A percentile compares a stretch with the other conserved stretches of the same genome.
Conservation (phyloP, 23 red algal genomes). For the Gracilaria vermiculophylla region DNA sequence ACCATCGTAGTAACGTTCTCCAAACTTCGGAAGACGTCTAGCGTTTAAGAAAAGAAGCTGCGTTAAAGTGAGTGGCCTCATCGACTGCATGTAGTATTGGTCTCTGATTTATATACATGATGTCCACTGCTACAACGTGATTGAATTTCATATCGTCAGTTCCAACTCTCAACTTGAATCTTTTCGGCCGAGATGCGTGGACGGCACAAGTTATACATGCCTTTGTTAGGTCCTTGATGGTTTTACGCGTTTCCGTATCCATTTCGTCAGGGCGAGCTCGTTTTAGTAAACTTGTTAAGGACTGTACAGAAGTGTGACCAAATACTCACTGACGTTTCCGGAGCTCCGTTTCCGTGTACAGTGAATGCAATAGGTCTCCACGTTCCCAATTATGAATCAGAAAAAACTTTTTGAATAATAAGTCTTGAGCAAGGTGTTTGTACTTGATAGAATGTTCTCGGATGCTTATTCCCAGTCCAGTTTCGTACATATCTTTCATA, state of each 20-base stretch:
- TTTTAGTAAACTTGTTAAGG: not conserved
- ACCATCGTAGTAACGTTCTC: slow-evolving; percentile 2
- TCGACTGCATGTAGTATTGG: slow-evolving; percentile 32
- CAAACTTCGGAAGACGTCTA: slow-evolving; percentile 8
- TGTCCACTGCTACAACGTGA: slow-evolving; percentile 43
- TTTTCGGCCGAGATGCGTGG: slow-evolving; percentile 16
- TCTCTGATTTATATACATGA: slow-evolving; percentile 7
- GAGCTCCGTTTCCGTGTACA: not conserved
- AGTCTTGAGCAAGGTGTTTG: not conserved
- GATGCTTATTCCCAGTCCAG: not conserved
- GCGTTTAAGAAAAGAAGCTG: slow-evolving; percentile 2
- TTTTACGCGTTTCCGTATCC: not conserved
- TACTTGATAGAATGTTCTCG: not conserved
- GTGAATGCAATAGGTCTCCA: not conserved
- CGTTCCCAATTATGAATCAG: not conserved
- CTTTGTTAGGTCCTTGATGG: slow-evolving; percentile 22
- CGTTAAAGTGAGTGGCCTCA: slow-evolving; percentile 33
- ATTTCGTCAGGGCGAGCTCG: not conserved
- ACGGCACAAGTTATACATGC: slow-evolving; percentile 7
- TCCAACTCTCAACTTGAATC: slow-evolving; percentile 39
- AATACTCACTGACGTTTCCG: not conserved
- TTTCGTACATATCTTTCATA: too few relatives aligned
- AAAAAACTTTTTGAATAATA: not conserved
- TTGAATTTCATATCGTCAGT: slow-evolving; percentile 26
- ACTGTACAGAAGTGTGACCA: not conserved